Percentiles rank a stretch among this genome's conserved stretches.
These are phyloP conservation scores for Cordia subcordata DNA, from an alignment of 257 asterid species.

Conservation along the genomic window DNA sequence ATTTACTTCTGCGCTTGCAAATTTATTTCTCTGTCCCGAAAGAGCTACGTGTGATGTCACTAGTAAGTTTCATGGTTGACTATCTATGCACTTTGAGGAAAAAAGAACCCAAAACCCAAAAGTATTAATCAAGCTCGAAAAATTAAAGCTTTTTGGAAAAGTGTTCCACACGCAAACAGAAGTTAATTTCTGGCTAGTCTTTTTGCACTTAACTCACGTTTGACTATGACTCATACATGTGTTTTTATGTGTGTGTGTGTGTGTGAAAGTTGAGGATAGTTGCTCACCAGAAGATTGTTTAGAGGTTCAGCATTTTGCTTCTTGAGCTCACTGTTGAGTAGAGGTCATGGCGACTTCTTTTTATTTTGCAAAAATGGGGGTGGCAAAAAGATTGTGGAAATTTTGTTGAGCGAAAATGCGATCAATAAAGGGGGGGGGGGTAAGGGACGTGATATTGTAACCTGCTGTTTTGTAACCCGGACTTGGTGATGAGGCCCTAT, in stretches of 20 bases:
- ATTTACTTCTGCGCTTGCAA: slow-evolving; percentile 26
- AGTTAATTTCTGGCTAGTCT: too few species aligned
- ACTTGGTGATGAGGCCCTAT: too few species aligned
- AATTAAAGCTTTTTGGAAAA: background rate
- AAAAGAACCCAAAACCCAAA: slow-evolving; percentile 10
- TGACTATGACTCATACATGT: too few species aligned
- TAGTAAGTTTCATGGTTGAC: slow-evolving; percentile 22
- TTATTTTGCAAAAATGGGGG: background rate
- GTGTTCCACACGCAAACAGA: background rate
- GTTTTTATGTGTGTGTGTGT: too few species aligned
- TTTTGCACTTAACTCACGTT: too few species aligned
- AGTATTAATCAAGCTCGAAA: background rate
- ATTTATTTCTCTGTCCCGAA: slow-evolving; percentile 24
- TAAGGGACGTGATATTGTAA: background rate
- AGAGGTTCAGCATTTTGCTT: too few species aligned
- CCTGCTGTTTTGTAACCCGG: background rate
- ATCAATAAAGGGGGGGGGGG: too few species aligned
- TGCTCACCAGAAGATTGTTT: too few species aligned
- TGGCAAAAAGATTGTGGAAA: slow-evolving; percentile 27
- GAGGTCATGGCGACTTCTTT: background rate
- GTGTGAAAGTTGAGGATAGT: too few species aligned
- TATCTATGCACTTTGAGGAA: slow-evolving; percentile 4
- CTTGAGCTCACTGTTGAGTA: too few species aligned
- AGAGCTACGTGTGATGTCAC: background rate
- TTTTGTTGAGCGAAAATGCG: background rate